These are phyloP conservation scores for Podosphaera aphanis DNA, from an alignment of 2,329 filamentous ascomycete species.

Conservation along the genomic window DNA sequence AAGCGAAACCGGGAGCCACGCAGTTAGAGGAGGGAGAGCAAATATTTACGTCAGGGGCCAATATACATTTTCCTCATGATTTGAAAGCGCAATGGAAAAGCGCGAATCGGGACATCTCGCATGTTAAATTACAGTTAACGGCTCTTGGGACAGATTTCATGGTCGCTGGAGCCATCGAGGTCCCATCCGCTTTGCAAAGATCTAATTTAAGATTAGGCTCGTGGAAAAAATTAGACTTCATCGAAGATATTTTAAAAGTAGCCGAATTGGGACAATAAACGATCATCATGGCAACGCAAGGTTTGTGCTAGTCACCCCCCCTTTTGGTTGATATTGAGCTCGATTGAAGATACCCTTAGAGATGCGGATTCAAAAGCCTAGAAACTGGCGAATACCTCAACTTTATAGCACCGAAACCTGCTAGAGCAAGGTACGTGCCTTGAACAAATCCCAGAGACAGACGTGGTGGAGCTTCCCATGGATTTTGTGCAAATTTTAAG, in stretches of 20 bases:
- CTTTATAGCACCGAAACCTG: no score
- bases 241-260: no score
- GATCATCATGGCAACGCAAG: no score
- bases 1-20: constrained; percentile 3
- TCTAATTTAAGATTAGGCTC: constrained; percentile 2
- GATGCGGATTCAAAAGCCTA: constrained; percentile 10
- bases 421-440: no score
- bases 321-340: no score
- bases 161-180: constrained; percentile 11
- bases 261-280: no score
- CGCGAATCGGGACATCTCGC: constrained; percentile 4
- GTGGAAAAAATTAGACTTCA: constrained; percentile 9
- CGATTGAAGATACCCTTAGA: constrained; percentile 9
- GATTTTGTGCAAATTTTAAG: no score
- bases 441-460: no score
- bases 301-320: no score
- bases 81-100: constrained; percentile 7
- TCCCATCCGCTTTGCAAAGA: constrained; percentile 2
- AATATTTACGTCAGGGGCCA: constrained; percentile 6
- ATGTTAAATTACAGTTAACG: constrained; percentile 13
- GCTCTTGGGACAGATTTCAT: constrained; percentile 14
- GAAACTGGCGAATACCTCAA: no score
- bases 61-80: no score
- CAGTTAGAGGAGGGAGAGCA: constrained; percentile 10
- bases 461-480: no score